These are phyloP conservation scores for Carpinus viminea DNA, from an alignment of 306 rosid genomes.

Conservation along the genomic window DNA sequence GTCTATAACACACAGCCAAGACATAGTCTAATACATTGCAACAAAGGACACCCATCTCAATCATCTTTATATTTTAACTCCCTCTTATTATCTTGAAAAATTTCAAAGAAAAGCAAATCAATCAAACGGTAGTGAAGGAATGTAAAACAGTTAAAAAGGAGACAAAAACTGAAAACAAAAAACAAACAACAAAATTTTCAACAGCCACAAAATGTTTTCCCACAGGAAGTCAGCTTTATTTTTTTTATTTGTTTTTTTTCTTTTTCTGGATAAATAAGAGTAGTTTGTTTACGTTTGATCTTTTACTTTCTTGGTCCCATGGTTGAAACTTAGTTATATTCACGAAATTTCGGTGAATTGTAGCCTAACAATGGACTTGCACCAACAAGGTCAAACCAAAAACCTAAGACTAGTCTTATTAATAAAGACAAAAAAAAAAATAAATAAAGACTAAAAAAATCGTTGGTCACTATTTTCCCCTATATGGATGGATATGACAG, in stretches of 20 bases:
- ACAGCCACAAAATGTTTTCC: background rate
- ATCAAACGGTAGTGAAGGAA: too few relatives aligned
- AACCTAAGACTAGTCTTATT: too few relatives aligned
- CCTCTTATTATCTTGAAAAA: background rate
- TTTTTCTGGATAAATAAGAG: background rate
- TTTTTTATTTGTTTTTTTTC: background rate
- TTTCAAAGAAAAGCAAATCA: too few relatives aligned
- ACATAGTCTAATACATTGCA: background rate
- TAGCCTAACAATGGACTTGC: background rate
- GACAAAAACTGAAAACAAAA: background rate
- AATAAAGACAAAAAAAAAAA: background rate
- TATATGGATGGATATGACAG: background rate
- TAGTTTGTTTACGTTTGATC: background rate
- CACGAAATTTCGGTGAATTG: constrained; percentile 16
- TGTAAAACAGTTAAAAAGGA: background rate
- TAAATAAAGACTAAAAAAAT: background rate
- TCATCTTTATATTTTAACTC: background rate
- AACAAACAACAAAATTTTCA: background rate
- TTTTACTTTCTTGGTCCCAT: constrained; percentile 9
- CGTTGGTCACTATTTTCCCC: constrained; percentile 19
- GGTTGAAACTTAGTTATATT: constrained; percentile 26
- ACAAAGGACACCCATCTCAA: background rate
- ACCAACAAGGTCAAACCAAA: constrained; percentile 16
- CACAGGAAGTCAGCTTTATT: background rate
- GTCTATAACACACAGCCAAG: background rate